Evolutionary conservation across 768 basidiomycete genomes (phyloP).

Genomic region (Multifurca ochricompacta): DNA sequence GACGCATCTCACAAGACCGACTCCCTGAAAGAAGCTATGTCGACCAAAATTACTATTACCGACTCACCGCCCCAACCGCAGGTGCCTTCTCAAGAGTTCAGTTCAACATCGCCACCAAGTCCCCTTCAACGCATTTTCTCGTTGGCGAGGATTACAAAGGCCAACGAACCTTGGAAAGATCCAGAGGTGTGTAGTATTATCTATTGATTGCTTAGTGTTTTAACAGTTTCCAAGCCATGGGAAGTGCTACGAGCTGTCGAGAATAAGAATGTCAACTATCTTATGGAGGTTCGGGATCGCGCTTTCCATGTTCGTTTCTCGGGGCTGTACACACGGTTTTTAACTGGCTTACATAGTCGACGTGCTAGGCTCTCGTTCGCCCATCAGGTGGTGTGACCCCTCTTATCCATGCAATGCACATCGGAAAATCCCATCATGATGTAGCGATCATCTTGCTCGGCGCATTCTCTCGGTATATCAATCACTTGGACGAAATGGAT

Average conservation of each 20-base stretch:
- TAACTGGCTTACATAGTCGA: background rate
- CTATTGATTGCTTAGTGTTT: background rate
- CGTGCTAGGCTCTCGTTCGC: constrained; percentile 60
- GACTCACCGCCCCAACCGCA: constrained; percentile 27
- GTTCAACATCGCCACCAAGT: constrained; percentile 8
- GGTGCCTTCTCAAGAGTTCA: background rate
- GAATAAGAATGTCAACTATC: constrained; percentile 67
- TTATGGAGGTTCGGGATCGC: constrained; percentile 77
- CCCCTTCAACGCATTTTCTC: constrained; percentile 18
- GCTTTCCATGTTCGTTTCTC: constrained; percentile 60
- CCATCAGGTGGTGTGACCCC: constrained; percentile 83
- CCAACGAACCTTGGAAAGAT: constrained; percentile 17
- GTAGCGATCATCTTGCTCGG: constrained; percentile 84
- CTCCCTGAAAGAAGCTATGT: constrained; percentile 16
- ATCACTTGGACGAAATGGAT: constrained; percentile 78
- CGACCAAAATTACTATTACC: constrained; percentile 31
- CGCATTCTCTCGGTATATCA: constrained; percentile 87
- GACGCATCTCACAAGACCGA: constrained; percentile 26
- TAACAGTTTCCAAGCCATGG: constrained; percentile 34
- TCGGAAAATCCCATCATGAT: constrained; percentile 66
- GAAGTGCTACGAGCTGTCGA: constrained; percentile 83
- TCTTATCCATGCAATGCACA: constrained; percentile 83
- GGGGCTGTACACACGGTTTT: background rate
- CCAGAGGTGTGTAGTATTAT: constrained; percentile 13
- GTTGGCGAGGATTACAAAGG: constrained; percentile 20